phyloP scores from a whole-genome alignment of 331 rosid species.

The Rosa hybrid region DNA sequence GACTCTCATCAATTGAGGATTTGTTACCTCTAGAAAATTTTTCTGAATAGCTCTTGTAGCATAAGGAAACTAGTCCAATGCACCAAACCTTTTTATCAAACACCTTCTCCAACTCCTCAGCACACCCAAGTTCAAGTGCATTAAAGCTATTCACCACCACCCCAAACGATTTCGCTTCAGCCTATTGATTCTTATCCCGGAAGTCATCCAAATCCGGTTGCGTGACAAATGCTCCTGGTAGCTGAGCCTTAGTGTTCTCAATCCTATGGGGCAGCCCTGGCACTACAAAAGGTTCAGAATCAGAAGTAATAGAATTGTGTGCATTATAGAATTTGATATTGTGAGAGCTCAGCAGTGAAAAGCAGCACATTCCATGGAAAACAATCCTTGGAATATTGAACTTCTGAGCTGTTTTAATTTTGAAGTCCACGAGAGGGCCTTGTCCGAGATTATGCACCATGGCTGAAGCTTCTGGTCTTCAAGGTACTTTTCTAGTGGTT shows the following conservation, averaged over 20 bases:
- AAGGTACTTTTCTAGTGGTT: conserved; percentile 50
- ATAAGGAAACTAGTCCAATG: conserved; percentile 64
- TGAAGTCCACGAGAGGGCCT: conserved; percentile 58
- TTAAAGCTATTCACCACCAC: conserved; percentile 60
- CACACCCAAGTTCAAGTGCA: conserved; percentile 49
- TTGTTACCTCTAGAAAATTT: conserved; percentile 65
- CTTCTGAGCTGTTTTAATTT: conserved; percentile 31
- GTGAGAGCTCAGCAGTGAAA: conserved; percentile 54
- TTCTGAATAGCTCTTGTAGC: conserved; percentile 55
- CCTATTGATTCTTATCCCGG: conserved; percentile 49
- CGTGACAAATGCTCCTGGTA: conserved; percentile 55
- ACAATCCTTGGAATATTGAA: conserved; percentile 64
- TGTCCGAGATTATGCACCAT: conserved; percentile 64
- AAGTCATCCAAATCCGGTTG: conserved; percentile 55
- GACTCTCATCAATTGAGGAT: conserved; percentile 43
- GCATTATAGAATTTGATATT: conserved; percentile 40
- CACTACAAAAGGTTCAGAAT: conserved; percentile 45
- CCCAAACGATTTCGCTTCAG: conserved; percentile 55
- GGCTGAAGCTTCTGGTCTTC: conserved; percentile 37
- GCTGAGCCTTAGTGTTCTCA: conserved; percentile 54
- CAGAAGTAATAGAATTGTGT: conserved; percentile 39
- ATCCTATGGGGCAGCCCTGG: conserved; percentile 51
- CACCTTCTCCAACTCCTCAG: conserved; percentile 35
- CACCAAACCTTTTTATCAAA: conserved; percentile 65
- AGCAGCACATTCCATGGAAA: conserved; percentile 73